A percentile compares a stretch with the other conserved stretches of the same genome.
Conservation (phyloP, 805 yeast genomes). For the Metschnikowia hibisci region DNA sequence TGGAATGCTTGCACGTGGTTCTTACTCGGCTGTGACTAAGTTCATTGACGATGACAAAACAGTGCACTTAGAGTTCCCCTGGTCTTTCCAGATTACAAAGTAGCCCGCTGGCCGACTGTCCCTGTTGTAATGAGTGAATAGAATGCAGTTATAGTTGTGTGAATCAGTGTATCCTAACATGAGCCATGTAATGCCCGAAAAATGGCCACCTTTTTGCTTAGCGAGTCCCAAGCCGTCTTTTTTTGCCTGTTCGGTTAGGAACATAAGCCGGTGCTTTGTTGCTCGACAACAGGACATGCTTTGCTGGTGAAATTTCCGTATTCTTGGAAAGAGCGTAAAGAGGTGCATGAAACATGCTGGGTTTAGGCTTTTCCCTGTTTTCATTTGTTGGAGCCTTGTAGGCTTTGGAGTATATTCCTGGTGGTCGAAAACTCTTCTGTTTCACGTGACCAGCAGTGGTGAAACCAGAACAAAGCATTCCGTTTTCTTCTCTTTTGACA, state of each 20-base stretch:
- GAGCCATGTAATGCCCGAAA: neutral
- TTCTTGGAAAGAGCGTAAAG: too few relatives aligned
- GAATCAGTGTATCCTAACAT: neutral
- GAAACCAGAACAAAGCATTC: constrained; percentile 3
- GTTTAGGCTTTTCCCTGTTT: too few relatives aligned
- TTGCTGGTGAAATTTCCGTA: too few relatives aligned
- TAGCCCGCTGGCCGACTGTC: constrained; percentile 19
- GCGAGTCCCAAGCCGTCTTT: constrained; percentile 15
- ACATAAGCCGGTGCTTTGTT: constrained; percentile 34
- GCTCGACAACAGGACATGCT: neutral
- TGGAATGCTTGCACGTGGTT: constrained; percentile 85
- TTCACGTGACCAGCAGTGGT: constrained; percentile 8
- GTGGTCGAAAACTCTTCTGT: neutral
- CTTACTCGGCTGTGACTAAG: constrained; percentile 74
- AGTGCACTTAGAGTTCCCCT: constrained; percentile 68
- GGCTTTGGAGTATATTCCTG: too few relatives aligned
- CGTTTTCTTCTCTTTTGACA: constrained; percentile 5
- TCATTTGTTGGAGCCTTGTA: too few relatives aligned
- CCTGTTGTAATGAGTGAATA: neutral
- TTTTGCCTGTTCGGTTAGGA: constrained; percentile 22
- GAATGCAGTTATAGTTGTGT: neutral
- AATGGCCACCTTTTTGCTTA: neutral
- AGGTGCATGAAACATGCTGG: too few relatives aligned
- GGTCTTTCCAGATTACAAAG: constrained; percentile 83
- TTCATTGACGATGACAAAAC: constrained; percentile 84